phyloP scores from a whole-genome alignment of 345 rosid genomes.

The Syzygium oleosum region DNA sequence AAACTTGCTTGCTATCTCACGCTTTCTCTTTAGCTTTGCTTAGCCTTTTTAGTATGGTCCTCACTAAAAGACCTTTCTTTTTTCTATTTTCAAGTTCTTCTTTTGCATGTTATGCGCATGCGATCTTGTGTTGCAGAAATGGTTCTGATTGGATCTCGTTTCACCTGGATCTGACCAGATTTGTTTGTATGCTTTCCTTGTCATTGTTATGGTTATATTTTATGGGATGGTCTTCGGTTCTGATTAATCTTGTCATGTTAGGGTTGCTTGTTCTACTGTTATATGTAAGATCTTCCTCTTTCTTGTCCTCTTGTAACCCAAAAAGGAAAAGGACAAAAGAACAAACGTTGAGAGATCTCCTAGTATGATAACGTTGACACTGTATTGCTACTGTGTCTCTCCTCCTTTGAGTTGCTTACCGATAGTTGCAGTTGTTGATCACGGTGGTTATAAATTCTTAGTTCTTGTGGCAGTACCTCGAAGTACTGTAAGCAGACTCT shows the following conservation, averaged over 20 bases:
- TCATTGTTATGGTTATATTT: not conserved
- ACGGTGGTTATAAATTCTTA: not conserved
- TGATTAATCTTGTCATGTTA: not conserved
- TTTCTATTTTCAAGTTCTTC: not conserved
- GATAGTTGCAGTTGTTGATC: not conserved
- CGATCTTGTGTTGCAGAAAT: slow-evolving; percentile 5
- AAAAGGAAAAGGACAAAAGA: not conserved
- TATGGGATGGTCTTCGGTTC: not conserved
- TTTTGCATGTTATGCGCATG: not conserved
- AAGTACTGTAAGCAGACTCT: not conserved
- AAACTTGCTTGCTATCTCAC: not conserved
- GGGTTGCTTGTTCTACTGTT: not conserved
- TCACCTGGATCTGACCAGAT: not conserved
- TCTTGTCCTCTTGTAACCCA: not conserved
- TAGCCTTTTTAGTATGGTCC: not conserved
- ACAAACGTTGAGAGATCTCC: not conserved
- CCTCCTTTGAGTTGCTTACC: not conserved
- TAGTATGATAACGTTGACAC: not conserved
- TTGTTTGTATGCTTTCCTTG: not conserved
- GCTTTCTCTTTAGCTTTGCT: not conserved
- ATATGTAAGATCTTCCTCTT: not conserved
- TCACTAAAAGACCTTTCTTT: not conserved
- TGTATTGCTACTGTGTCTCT: not conserved
- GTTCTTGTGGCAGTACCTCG: not conserved
- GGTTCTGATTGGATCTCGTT: slow-evolving; percentile 3